phyloP scores from a whole-genome alignment of 345 rosid species.

The Lepidium sativum region DNA sequence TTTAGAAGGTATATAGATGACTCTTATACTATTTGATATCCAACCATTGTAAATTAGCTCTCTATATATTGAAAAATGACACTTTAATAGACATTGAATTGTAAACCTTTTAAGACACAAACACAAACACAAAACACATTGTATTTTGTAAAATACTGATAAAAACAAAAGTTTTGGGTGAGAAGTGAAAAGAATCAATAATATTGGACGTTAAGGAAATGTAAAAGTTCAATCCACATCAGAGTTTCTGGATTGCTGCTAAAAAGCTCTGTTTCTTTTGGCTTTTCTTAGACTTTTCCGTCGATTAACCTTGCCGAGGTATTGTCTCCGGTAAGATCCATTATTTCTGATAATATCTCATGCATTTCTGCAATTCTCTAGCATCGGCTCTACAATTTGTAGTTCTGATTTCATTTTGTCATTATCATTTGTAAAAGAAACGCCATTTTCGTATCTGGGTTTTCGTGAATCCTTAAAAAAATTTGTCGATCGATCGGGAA shows the following conservation, averaged over 20 bases:
- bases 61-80: too few species aligned
- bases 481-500: not conserved
- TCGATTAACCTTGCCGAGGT: constrained; percentile 1
- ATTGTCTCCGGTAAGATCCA: not conserved
- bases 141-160: not conserved
- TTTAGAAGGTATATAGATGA: too few species aligned
- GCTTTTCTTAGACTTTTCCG: constrained; percentile 16
- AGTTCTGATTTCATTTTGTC: not conserved
- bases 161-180: not conserved
- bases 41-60: too few species aligned
- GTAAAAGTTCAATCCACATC: not conserved
- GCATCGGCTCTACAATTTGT: not conserved
- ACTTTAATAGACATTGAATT: not conserved
- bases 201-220: not conserved
- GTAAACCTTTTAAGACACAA: not conserved
- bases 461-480: not conserved
- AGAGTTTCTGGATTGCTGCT: constrained; percentile 1
- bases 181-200: not conserved
- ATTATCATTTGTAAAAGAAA: not conserved
- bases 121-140: not conserved
- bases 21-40: too few species aligned
- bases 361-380: not conserved
- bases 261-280: not conserved
- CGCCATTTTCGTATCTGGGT: not conserved
- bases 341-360: not conserved